Base-by-base conservation (phyloP, 2,329 filamentous ascomycete genomes). In the Sporothrix phasma region DNA sequence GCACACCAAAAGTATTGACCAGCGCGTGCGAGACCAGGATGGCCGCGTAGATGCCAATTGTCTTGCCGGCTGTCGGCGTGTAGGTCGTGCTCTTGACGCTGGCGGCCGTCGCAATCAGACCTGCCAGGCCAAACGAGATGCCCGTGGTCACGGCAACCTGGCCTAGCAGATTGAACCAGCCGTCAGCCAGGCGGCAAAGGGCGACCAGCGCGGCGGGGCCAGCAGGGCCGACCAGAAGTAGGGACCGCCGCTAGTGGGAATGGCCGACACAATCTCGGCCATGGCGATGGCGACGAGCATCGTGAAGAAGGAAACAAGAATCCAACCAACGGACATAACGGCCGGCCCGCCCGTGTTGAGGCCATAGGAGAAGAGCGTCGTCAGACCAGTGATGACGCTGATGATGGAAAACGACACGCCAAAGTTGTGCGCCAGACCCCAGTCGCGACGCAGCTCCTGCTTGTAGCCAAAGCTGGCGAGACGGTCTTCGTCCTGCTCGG, bases 401-500 rank as follows among this genome's bases (percentile, higher is more conserved):
- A 85, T 85, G 68, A 85, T 85, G 5, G 81, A 83, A 70, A 85
- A 85, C 0, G 81, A 84, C 6, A 85, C 81, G 31, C 83, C 83
- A 73, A 85, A 85, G 69, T 85, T 85, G 69, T 85, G 83, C 61
- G 80, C 73, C 65, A 85, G 69, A 4, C 80, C 79, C 83, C 83
- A 85, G 70, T 84, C 81, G 58, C 83, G 76, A 41, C 78, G 77
- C 67, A 85, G 71, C 68, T 84, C 82, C 66, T 85, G 83, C 70
- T 83, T 81, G 71, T 86, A 86, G 1, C 84, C 84, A 68, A 85
- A 77, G 67, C 81, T 77, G 3, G 80, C 81, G 61, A 84, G 72
- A 17, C 77, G 78, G 63, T 77, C 74, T 69, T 83, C 81, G 71
- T 84, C 82, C n/a, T 72, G 71, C 47, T 70, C 71, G 22, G 68